Evolutionary conservation across 2,329 filamentous ascomycete species (phyloP).

Genomic region (Dryadomyces quercus-mongolicae): DNA sequence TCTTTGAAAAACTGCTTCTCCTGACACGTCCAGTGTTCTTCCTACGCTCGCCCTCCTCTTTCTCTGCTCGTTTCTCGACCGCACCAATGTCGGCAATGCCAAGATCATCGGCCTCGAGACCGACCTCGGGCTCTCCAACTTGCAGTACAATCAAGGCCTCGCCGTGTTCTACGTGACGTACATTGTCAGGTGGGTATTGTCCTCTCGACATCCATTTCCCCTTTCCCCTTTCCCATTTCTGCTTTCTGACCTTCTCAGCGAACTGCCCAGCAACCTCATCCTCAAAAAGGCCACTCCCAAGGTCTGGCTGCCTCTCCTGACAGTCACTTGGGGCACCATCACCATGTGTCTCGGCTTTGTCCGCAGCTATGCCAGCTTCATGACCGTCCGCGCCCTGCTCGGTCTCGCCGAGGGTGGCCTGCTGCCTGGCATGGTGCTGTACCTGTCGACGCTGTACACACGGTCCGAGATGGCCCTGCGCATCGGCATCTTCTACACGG

Average conservation of each 20-base stretch:
- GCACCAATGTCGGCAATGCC: constrained; percentile 64
- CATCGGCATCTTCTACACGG: constrained; percentile 57
- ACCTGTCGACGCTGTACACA: constrained; percentile 51
- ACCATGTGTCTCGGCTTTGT: constrained; percentile 46
- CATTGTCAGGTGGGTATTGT: too few relatives aligned
- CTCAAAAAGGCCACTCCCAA: constrained; percentile 48
- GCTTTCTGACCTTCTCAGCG: too few relatives aligned
- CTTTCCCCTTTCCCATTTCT: too few relatives aligned
- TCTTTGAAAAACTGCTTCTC: neutral
- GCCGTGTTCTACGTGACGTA: constrained; percentile 55
- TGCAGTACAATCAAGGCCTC: constrained; percentile 52
- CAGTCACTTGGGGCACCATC: constrained; percentile 44
- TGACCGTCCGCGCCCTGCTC: constrained; percentile 47
- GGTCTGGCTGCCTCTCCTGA: constrained; percentile 47
- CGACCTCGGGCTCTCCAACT: constrained; percentile 44
- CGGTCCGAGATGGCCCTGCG: constrained; percentile 47
- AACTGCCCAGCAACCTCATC: constrained; percentile 52
- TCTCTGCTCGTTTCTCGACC: constrained; percentile 51
- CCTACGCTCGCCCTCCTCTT: constrained; percentile 53
- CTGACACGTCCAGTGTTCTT: constrained; percentile 24
- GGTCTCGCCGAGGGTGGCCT: constrained; percentile 53
- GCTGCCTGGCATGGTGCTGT: constrained; percentile 52
- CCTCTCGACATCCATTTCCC: too few relatives aligned
- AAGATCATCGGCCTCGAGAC: constrained; percentile 50
- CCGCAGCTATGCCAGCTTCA: constrained; percentile 40